A percentile compares a stretch with the other conserved stretches of the same genome.
These are phyloP conservation scores for Pleurotus salmoneostramineus DNA, from an alignment of 768 basidiomycete species.

Conservation along the genomic window DNA sequence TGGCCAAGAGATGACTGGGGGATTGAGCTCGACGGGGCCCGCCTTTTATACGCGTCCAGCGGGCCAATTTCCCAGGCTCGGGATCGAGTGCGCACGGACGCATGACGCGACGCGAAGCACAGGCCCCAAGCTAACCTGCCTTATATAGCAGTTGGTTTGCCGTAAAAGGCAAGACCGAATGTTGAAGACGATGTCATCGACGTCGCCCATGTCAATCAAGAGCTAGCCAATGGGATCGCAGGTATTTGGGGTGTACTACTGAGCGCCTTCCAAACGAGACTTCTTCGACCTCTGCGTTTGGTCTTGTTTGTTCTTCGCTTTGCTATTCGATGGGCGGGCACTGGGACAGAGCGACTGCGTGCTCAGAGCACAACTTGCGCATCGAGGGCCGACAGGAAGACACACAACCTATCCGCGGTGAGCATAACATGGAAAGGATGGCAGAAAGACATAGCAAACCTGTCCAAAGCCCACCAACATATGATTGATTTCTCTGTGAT, in stretches of 20 bases:
- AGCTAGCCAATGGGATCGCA: background rate
- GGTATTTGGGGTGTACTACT: no score
- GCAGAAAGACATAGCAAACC: slow-evolving; percentile 29
- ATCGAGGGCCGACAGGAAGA: slow-evolving; percentile 59
- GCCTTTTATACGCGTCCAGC: background rate
- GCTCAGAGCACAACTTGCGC: slow-evolving; percentile 59
- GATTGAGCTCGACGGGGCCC: background rate
- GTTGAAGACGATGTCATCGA: background rate
- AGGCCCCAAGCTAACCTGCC: background rate
- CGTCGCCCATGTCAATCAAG: background rate
- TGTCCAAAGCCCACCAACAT: slow-evolving; percentile 85
- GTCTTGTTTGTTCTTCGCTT: slow-evolving; percentile 18
- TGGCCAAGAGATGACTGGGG: background rate
- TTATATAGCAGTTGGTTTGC: background rate
- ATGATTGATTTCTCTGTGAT: slow-evolving; percentile 75
- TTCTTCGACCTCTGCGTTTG: background rate
- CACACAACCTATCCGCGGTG: slow-evolving; percentile 54
- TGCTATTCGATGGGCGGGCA: slow-evolving; percentile 24
- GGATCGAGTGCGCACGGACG: background rate
- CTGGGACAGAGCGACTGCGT: slow-evolving; percentile 62
- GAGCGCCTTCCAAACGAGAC: background rate
- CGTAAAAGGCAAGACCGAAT: background rate
- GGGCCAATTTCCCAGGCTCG: background rate
- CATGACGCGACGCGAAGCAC: background rate
- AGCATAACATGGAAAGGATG: background rate